Evolutionary conservation across 2,329 filamentous ascomycete species (phyloP), one percentile per base, ranked within the genome.

Genomic region (Trichophyton benhamiae): DNA sequence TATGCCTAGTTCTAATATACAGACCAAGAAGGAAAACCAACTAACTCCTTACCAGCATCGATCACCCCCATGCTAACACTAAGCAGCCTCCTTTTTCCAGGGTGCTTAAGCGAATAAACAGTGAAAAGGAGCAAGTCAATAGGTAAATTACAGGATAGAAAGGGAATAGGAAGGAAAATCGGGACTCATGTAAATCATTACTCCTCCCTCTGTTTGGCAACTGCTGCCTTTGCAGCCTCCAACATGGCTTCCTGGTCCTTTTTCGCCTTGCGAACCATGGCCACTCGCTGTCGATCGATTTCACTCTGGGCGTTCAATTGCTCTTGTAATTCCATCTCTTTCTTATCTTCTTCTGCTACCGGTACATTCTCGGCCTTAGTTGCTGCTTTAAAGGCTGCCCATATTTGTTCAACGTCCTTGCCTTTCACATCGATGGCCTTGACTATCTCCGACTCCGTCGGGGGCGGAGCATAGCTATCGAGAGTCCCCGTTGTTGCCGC

Each of bases 281-380:
- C 68, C 57, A 77, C 72, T 22, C 72, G 69, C 63, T 69, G 63
- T 36, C 74, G 69, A 67, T 79, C 77, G 60, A 69, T 65, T n/a
- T 72, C 71, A 46, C 73, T 69, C 65, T 72, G 68, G 52, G 67
- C 66, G 20, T 67, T 66, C 66, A 75, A 69, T 62, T 70, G 67
- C 27, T 72, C 70, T 58, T 75, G 66, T 62, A 72, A 69, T 62
- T 72, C 66, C 61, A 74, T 60, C 60, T 77, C 69, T 13, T 67
- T 67, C 62, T 69, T 61, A 64, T 79, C 76, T 59, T 71, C 70
- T 11, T 69, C 60, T 9, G 67, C 68, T 20, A 72, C 63, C 17
- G 68, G 59, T 8, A 77, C 68, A 22, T 73, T 71, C 97, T 72
- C 65, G 15, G 74, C 76, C 3, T 71, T 72, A 5, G 77, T 79